Evolutionary conservation across 208 protist genomes (phyloP), one percentile per base, ranked within the genome.

Genomic region (Wallacemonas rigidus): DNA sequence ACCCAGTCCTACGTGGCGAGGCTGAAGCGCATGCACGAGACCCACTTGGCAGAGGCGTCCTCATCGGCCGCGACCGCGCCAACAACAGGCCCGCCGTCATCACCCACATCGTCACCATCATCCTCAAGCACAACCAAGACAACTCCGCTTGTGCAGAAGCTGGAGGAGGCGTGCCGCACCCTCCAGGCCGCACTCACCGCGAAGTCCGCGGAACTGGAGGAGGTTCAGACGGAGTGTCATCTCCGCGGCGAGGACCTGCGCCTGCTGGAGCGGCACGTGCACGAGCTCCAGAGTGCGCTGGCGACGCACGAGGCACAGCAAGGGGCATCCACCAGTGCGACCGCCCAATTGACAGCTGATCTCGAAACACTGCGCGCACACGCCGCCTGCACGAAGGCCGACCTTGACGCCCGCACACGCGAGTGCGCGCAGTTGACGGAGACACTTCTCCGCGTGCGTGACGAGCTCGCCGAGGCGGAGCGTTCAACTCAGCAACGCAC

Each of bases 141-240:
- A 26, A 26, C 17, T 38, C 35, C 38, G 12, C 5, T 50, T 38
- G 41, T 35, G 43, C 51, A 40, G 1, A 71, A 64, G 36, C 77
- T 88, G 6, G 77, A 86, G 68, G 75, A 82, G n/a, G 74, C 77
- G n/a, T 86, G 78, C 50, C 75, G 77, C 12, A 82, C 77, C 43
- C 84, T 89, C 51, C 76, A 85, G 69, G 64, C 67, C 2, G 60
- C 79, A 57, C 62, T 80, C 2, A 17, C 12, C 9, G 60, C 55
- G 11, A 45, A 68, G 8, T 53, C 57, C 40, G 4, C 6, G 41
- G 55, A 56, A 50, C 64, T 79, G 41, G 43, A 72, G 61, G 80
- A 80, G 58, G 55, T 77, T 7, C 73, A 67, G 57, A 71, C 68
- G 45, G 83, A 88, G 80, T 88, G 79, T 60, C 67, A 83, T 44